Evolutionary conservation across 148 eudicot genomes (phyloP).

Genomic region (Fagopyrum esculentum): DNA sequence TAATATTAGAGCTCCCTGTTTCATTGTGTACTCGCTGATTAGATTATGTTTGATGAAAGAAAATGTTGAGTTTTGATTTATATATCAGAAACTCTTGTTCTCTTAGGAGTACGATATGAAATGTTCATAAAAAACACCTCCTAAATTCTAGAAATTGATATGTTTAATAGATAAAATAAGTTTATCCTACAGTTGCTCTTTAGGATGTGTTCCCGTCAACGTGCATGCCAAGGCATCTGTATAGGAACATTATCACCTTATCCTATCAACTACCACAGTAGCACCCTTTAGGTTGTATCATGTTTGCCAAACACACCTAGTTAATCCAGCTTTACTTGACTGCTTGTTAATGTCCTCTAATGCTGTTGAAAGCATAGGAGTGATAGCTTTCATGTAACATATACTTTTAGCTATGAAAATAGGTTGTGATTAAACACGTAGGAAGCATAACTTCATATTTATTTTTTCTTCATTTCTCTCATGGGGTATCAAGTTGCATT

Average conservation of each 20-base stretch:
- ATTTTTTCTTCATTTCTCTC: neutral
- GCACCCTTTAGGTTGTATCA: neutral
- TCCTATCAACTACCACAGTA: neutral
- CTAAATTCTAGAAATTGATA: neutral
- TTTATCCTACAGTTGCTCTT: neutral
- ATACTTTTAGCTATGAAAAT: neutral
- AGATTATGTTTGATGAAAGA: neutral
- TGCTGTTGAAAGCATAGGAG: neutral
- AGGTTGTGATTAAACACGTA: neutral
- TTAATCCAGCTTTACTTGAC: neutral
- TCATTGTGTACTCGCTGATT: slow-evolving; percentile 3
- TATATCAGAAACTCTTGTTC: neutral
- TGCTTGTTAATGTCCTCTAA: neutral
- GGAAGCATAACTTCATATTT: neutral
- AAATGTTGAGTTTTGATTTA: neutral
- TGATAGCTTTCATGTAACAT: neutral
- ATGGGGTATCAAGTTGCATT: neutral
- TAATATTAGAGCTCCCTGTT: neutral
- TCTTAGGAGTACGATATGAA: neutral
- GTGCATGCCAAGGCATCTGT: no score
- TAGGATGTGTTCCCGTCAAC: neutral
- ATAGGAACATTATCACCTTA: neutral
- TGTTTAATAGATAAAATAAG: neutral
- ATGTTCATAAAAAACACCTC: neutral
- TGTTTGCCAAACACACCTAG: neutral